Percentiles rank a stretch among this genome's conserved stretches.
These are phyloP conservation scores for Lophiotrema nucula DNA, from an alignment of 495 filamentous ascomycete genomes.

Conservation along the genomic window DNA sequence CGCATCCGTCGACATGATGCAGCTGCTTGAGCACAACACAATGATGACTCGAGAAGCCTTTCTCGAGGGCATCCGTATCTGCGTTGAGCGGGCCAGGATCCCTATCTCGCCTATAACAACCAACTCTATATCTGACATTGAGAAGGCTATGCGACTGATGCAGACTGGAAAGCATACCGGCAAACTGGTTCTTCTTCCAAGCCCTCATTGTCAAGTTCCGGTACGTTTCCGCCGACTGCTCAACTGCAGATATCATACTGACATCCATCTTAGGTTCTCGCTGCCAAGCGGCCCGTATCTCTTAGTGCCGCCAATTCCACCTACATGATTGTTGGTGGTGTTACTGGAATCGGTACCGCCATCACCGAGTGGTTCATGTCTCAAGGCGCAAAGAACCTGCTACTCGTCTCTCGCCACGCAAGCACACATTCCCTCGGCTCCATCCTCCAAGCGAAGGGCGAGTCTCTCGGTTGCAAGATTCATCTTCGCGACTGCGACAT, in stretches of 20 bases:
- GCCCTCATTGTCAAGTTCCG: not conserved
- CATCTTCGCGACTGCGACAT: slow-evolving; percentile 2
- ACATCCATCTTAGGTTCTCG: not conserved
- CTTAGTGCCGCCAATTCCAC: slow-evolving; percentile 30
- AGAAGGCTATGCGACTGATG: slow-evolving; percentile 53
- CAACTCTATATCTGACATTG: slow-evolving; percentile 45
- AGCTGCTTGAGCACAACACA: not conserved
- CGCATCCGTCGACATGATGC: not conserved
- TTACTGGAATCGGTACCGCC: slow-evolving; percentile 45
- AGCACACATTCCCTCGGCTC: not conserved
- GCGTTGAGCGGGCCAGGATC: not conserved
- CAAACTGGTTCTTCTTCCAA: slow-evolving; percentile 53
- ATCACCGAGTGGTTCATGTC: slow-evolving; percentile 10
- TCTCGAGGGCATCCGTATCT: not conserved
- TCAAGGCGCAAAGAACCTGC: slow-evolving; percentile 21
- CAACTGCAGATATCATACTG: too few relatives aligned
- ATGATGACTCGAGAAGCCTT: too few relatives aligned
- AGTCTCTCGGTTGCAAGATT: not conserved
- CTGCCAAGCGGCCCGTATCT: not conserved
- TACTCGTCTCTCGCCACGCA: slow-evolving; percentile 20
- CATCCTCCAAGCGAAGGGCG: not conserved
- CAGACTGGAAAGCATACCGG: slow-evolving; percentile 57
- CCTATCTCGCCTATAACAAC: slow-evolving; percentile 35
- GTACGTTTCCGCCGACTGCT: not conserved
- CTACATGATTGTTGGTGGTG: slow-evolving; percentile 48